A percentile compares a stretch with the other conserved stretches of the same genome.
Evolutionary conservation across 768 basidiomycete species (phyloP).

Genomic region (Cyathus striatus): DNA sequence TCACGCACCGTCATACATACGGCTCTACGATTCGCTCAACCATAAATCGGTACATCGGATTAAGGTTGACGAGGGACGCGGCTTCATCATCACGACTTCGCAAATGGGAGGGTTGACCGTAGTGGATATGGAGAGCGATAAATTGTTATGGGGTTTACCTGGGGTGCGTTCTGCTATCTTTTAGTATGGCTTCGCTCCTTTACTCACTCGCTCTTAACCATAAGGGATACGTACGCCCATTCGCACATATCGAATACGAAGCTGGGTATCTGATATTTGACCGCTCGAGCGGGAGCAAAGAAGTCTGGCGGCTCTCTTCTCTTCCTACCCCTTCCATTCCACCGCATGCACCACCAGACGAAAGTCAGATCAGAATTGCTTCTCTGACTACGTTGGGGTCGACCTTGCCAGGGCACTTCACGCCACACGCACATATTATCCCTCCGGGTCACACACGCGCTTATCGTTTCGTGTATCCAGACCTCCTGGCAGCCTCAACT

Average conservation of each 20-base stretch:
- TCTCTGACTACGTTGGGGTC: too few relatives aligned
- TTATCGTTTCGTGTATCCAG: conserved; percentile 67
- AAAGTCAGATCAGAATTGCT: too few relatives aligned
- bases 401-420: conserved; percentile 59
- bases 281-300: conserved; percentile 48
- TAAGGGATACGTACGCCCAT: conserved; percentile 47
- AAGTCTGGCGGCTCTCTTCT: conserved; percentile 77
- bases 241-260: conserved; percentile 72
- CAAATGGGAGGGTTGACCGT: conserved; percentile 53
- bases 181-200: too few relatives aligned
- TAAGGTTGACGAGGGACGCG: conserved; percentile 65
- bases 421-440: conserved; percentile 53
- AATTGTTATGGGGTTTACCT: conserved; percentile 60
- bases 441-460: conserved; percentile 43
- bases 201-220: too few relatives aligned
- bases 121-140: conserved; percentile 42
- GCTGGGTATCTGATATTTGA: conserved; percentile 72
- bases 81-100: conserved; percentile 56
- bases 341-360: too few relatives aligned
- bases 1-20: conserved; percentile 33
- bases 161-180: too few relatives aligned
- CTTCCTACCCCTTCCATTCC: too few relatives aligned
- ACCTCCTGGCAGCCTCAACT: conserved; percentile 44
- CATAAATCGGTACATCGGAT: conserved; percentile 57
- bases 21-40: conserved; percentile 25